These are phyloP conservation scores for Pochonia chlamydosporia DNA, from an alignment of 2,329 filamentous ascomycete species.

Conservation along the genomic window DNA sequence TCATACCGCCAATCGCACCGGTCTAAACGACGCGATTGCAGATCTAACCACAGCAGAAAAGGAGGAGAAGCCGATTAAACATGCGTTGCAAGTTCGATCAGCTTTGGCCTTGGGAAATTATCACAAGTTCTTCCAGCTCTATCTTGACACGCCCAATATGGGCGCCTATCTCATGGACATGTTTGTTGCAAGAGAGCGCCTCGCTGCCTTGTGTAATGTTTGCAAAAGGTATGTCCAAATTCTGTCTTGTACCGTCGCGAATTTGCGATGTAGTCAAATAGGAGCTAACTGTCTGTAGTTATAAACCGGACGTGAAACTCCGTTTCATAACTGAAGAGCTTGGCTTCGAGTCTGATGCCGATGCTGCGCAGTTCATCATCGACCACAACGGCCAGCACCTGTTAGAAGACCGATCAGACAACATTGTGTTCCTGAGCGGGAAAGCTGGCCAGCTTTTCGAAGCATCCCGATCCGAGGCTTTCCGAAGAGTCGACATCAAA, in stretches of 20 bases:
- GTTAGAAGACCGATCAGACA: conserved; percentile 70
- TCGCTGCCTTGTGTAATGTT: conserved; percentile 84
- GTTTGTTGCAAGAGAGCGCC: conserved; percentile 91
- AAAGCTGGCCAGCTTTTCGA: conserved; percentile 74
- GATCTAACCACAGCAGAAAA: conserved; percentile 99
- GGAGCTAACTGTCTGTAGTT: conserved; percentile 48
- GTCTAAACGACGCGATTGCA: conserved; percentile 96
- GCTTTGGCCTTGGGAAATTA: conserved; percentile 92
- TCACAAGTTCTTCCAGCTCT: conserved; percentile 95
- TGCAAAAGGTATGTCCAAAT: conserved; percentile 86
- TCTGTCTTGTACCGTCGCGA: conserved; percentile 32
- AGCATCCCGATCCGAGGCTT: conserved; percentile 63
- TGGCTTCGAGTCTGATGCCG: conserved; percentile 86
- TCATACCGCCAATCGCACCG: conserved; percentile 95
- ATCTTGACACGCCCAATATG: conserved; percentile 92
- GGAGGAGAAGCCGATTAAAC: conserved; percentile 74
- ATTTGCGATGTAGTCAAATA: too few species aligned
- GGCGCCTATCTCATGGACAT: conserved; percentile 98
- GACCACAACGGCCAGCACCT: conserved; percentile 71
- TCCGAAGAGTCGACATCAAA: conserved; percentile 91
- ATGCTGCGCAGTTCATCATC: conserved; percentile 85
- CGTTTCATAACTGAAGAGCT: conserved; percentile 94
- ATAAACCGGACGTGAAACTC: conserved; percentile 84
- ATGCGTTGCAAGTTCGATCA: conserved; percentile 86
- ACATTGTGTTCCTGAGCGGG: conserved; percentile 66